Conservation (phyloP, 1,284 basidiomycete genomes). For the Leccinum pachyderme region DNA sequence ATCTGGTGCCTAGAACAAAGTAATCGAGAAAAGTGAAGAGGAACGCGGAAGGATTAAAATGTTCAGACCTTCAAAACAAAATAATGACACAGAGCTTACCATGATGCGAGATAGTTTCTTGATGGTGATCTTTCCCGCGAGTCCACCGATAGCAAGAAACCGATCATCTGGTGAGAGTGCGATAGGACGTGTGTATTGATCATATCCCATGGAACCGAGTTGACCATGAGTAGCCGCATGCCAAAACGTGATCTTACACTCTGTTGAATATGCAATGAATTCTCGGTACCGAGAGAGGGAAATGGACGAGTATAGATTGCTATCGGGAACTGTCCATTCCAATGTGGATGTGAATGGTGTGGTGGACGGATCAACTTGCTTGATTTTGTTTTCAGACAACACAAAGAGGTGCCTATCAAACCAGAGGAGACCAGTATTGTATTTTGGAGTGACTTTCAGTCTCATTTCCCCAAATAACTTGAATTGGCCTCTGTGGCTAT, state of each 20-base stretch:
- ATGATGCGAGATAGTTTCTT: neutral
- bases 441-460: neutral
- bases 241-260: neutral
- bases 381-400: neutral
- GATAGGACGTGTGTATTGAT: neutral
- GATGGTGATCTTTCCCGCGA: neutral
- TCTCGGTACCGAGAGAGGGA: neutral
- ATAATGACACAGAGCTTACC: neutral
- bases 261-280: constrained; percentile 1
- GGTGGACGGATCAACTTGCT: neutral
- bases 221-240: neutral
- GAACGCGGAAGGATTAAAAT: neutral
- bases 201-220: neutral
- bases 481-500: neutral
- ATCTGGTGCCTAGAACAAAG: neutral
- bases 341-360: neutral
- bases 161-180: neutral
- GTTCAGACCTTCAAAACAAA: neutral
- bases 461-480: neutral
- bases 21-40: neutral
- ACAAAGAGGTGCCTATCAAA: neutral
- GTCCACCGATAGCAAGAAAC: neutral
- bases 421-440: constrained; percentile 1
- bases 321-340: neutral
- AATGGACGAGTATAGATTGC: neutral